Base-by-base conservation (phyloP, 179 eudicot species). In the Silene coronaria region DNA sequence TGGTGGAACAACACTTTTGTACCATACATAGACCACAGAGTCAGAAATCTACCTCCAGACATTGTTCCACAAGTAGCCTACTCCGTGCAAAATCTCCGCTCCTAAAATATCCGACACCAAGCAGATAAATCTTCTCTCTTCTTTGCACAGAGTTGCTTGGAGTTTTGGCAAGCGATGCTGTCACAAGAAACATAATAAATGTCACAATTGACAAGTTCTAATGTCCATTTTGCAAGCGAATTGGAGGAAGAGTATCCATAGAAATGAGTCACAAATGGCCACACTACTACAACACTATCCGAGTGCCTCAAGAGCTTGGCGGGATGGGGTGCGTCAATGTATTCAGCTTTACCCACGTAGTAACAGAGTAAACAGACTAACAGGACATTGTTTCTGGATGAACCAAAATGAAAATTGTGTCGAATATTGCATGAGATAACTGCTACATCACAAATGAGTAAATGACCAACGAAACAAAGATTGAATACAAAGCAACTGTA, bases 1-100 rank as follows among this genome's bases (percentile, higher is more conserved):
- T 5, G 64, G 64, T 22, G 45, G 21, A 38, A 17, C 34, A 32
- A 32, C 67, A 22, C 51, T 36, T 8, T 19, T 16, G 38, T 28
- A 64, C 17, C 22, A 63, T 12, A 10, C 34, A 48, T 19, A 55
- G 53, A 59, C 6, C 48, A 42, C 2, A 73, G 32, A 61, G 32
- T 0, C 7, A 63, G 73, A 48, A 74, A 77, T 61, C 36, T 30
- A 89, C 97, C 97, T 88, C 86, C 78, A 91, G 80, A 76, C 97
- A 91, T 63, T 86, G 88, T 53, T 86, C 88, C 30, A 86, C 84
- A 24, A 91, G 86, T 79, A 84, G 83, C 82, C 92, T 46, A 30
- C 21, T 57, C 32, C 46, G 34, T 17, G 59, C 12, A 16, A 26
- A 51, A 57, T 48, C 28, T 17, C 21, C 23, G 24, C 32, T 53